These are phyloP conservation scores for Trapa bicornis DNA, from an alignment of 345 rosid species.

Conservation along the genomic window DNA sequence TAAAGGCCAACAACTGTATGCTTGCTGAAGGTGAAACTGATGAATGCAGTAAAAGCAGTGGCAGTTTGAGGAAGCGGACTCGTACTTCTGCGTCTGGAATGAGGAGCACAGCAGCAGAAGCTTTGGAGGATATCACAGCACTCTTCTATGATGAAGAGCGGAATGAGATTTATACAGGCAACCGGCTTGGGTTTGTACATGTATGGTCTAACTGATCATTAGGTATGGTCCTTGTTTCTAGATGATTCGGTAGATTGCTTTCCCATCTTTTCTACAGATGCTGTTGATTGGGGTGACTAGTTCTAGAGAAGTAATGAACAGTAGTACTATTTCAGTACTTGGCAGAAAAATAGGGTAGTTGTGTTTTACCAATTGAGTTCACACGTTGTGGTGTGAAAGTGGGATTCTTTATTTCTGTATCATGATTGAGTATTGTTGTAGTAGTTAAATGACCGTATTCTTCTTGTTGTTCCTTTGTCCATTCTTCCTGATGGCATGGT, in stretches of 20 bases:
- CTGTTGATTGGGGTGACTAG: background rate
- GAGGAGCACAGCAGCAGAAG: conserved; percentile 50
- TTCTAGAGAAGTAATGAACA: background rate
- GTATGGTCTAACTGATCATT: conserved; percentile 55
- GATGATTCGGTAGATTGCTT: background rate
- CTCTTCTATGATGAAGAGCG: conserved; percentile 72
- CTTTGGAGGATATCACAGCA: conserved; percentile 67
- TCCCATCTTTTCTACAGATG: background rate
- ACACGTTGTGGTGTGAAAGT: background rate
- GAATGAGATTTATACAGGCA: conserved; percentile 66
- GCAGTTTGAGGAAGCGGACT: conserved; percentile 13
- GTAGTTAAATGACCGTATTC: background rate
- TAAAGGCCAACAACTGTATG: conserved; percentile 36
- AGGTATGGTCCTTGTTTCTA: background rate
- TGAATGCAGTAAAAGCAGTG: conserved; percentile 14
- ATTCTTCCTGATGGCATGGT: background rate
- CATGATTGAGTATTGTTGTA: background rate
- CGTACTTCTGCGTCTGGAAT: conserved; percentile 13
- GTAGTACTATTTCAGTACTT: background rate
- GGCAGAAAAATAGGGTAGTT: too few species aligned
- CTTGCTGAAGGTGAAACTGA: conserved; percentile 22
- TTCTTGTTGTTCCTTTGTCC: background rate
- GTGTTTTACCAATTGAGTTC: too few species aligned
- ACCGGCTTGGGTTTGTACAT: conserved; percentile 57
- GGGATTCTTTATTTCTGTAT: background rate